These are phyloP conservation scores for Apiotrichum laibachii DNA, from an alignment of 1,284 basidiomycete genomes.

Conservation along the genomic window DNA sequence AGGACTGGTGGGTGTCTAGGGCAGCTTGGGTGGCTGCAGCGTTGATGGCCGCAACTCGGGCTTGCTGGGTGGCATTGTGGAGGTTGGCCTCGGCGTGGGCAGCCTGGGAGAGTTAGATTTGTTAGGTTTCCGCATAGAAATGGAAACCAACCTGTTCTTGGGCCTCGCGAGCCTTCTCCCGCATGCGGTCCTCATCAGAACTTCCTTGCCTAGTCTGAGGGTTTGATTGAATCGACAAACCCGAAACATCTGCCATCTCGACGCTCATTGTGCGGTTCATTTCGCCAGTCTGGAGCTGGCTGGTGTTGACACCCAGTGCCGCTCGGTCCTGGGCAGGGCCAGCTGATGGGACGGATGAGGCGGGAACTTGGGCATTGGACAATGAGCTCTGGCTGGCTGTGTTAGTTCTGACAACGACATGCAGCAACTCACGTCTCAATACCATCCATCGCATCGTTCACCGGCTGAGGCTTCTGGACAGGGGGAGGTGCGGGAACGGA, in stretches of 20 bases:
- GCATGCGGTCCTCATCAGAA: slow-evolving; percentile 44
- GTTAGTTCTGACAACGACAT: background rate
- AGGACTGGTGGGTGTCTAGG: slow-evolving; percentile 27
- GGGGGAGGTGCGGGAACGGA: background rate
- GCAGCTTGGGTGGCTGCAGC: slow-evolving; percentile 50
- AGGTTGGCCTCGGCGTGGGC: slow-evolving; percentile 49
- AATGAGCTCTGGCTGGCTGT: slow-evolving; percentile 1
- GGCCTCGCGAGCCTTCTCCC: slow-evolving; percentile 49
- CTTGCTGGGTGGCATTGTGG: slow-evolving; percentile 51
- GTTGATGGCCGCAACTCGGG: slow-evolving; percentile 51
- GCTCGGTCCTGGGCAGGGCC: slow-evolving; percentile 18
- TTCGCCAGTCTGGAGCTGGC: slow-evolving; percentile 9
- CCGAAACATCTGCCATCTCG: slow-evolving; percentile 44
- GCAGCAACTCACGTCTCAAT: slow-evolving; percentile 26
- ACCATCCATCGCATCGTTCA: slow-evolving; percentile 29
- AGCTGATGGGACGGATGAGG: slow-evolving; percentile 9
- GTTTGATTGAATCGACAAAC: slow-evolving; percentile 22
- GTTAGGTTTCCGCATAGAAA: background rate
- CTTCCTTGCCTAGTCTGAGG: slow-evolving; percentile 26
- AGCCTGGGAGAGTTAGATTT: slow-evolving; percentile 31
- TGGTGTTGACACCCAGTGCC: background rate
- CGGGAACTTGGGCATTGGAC: slow-evolving; percentile 3
- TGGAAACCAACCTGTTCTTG: slow-evolving; percentile 45
- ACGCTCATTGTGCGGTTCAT: slow-evolving; percentile 40
- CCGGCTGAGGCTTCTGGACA: slow-evolving; percentile 3